phyloP scores from a whole-genome alignment of 2,329 filamentous ascomycete species.

The Xylaria sp. region DNA sequence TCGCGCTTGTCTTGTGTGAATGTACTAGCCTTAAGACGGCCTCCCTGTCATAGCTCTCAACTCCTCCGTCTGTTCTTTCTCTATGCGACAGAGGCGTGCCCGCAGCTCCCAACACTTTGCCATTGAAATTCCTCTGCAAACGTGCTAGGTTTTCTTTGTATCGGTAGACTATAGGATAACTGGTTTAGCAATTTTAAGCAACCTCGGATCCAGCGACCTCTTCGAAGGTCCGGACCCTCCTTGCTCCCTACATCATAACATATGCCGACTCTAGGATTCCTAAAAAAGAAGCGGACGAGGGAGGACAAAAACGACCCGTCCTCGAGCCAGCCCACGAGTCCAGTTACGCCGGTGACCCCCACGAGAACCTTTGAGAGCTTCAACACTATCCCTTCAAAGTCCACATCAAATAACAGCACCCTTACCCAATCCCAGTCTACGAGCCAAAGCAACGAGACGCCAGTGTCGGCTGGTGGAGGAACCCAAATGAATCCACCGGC shows the following conservation, averaged over 20 bases:
- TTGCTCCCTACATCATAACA: slow-evolving; percentile 51
- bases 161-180: slow-evolving; percentile 29
- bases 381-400: slow-evolving; percentile 51
- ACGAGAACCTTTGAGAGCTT: slow-evolving; percentile 63
- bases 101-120: not conserved
- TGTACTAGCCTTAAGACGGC: slow-evolving; percentile 18
- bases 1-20: slow-evolving; percentile 29
- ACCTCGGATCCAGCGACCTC: slow-evolving; percentile 30
- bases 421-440: slow-evolving; percentile 41
- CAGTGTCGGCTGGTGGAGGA: slow-evolving; percentile 48
- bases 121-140: slow-evolving; percentile 1
- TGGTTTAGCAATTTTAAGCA: slow-evolving; percentile 16
- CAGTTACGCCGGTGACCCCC: slow-evolving; percentile 69
- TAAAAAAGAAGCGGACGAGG: slow-evolving; percentile 99
- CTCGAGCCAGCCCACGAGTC: slow-evolving; percentile 72
- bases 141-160: slow-evolving; percentile 25
- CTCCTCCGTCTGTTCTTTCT: slow-evolving; percentile 9
- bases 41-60: slow-evolving; percentile 22
- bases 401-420: slow-evolving; percentile 41
- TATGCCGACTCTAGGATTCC: slow-evolving; percentile 95
- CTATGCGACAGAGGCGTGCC: slow-evolving; percentile 21
- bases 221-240: slow-evolving; percentile 43
- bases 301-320: slow-evolving; percentile 80
- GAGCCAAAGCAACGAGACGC: slow-evolving; percentile 42
- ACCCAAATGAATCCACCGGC: slow-evolving; percentile 49